Percentiles rank a stretch among this genome's conserved stretches.
Evolutionary conservation across 495 filamentous ascomycete genomes (phyloP).

Genomic region (Aspergillus kassunensis): DNA sequence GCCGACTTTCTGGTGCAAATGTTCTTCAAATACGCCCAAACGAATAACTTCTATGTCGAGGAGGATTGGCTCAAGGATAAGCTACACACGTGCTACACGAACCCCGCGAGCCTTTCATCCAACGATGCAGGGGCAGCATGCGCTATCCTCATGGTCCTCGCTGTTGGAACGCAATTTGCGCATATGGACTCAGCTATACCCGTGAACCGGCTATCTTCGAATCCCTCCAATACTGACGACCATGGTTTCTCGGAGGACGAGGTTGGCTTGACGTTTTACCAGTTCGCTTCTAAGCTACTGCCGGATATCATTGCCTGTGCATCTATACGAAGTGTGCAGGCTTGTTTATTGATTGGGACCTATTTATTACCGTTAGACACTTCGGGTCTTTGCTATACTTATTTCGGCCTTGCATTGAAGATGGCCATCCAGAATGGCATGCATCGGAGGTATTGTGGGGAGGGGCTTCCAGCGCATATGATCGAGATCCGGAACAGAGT

Average conservation of each 20-base stretch:
- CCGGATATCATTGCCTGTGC: constrained; percentile 53
- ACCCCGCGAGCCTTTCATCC: constrained; percentile 38
- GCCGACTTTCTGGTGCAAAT: constrained; percentile 49
- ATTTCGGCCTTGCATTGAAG: constrained; percentile 47
- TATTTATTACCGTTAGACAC: constrained; percentile 50
- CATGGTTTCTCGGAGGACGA: constrained; percentile 49
- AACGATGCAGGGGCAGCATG: constrained; percentile 45
- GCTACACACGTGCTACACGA: constrained; percentile 42
- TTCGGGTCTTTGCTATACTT: constrained; percentile 48
- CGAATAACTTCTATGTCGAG: constrained; percentile 50
- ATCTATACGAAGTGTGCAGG: constrained; percentile 50
- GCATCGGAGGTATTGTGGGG: constrained; percentile 47
- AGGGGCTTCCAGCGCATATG: constrained; percentile 40
- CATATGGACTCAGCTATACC: constrained; percentile 47
- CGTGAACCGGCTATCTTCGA: constrained; percentile 32
- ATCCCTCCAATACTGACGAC: constrained; percentile 30
- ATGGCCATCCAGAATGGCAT: constrained; percentile 53
- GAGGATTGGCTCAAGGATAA: constrained; percentile 47
- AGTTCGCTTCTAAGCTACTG: constrained; percentile 46
- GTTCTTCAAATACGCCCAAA: constrained; percentile 52
- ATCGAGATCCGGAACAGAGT: constrained; percentile 47
- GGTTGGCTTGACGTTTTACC: constrained; percentile 50
- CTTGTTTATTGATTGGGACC: constrained; percentile 46
- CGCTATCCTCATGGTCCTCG: constrained; percentile 48
- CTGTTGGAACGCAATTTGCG: constrained; percentile 52